phyloP scores from a whole-genome alignment of 768 basidiomycete species.

The Lanmaoa rubissima region DNA sequence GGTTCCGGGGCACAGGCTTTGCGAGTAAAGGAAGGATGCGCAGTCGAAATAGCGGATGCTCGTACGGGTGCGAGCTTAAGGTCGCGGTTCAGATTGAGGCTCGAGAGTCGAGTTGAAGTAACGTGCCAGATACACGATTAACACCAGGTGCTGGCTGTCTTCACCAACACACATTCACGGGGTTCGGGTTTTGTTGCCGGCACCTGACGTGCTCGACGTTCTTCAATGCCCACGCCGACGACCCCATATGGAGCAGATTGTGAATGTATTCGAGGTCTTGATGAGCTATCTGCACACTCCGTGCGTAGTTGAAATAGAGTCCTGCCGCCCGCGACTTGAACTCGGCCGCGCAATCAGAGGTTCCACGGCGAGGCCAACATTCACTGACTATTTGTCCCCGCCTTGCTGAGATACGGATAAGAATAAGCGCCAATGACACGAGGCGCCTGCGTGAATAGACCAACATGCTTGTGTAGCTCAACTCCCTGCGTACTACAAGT shows the following conservation, averaged over 20 bases:
- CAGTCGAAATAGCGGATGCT: neutral
- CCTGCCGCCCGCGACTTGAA: neutral
- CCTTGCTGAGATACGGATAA: no score
- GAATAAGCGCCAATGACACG: no score
- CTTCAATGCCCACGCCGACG: no score
- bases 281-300: neutral
- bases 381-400: no score
- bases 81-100: conserved; percentile 10
- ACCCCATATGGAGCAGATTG: neutral
- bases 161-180: neutral
- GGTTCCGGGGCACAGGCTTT: neutral
- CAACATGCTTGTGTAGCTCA: no score
- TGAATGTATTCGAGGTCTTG: conserved; percentile 14
- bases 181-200: neutral
- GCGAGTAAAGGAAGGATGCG: neutral
- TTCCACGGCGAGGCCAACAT: neutral
- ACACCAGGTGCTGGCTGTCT: neutral
- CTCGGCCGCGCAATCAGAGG: neutral
- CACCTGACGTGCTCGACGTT: no score
- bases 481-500: no score
- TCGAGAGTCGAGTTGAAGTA: conserved; percentile 10
- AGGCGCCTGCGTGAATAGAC: no score
- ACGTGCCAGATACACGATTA: conserved; percentile 6
- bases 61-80: neutral
- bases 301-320: neutral